These are phyloP conservation scores for Rosa chinensis DNA, from an alignment of 306 rosid genomes.

Conservation along the genomic window DNA sequence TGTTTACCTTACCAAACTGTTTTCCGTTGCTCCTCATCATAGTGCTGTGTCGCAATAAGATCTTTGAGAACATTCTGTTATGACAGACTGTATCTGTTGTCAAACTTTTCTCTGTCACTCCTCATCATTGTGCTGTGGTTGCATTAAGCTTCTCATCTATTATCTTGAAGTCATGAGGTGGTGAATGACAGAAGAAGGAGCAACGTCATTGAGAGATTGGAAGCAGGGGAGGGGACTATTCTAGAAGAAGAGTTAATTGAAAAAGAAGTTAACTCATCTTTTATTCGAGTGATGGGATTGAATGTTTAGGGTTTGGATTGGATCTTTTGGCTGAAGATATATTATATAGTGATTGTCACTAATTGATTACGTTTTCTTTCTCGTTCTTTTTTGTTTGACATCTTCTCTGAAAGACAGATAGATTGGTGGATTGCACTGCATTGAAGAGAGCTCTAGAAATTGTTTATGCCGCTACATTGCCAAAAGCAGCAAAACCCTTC, in stretches of 20 bases:
- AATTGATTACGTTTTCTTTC: neutral
- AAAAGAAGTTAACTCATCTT: neutral
- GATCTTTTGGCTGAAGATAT: neutral
- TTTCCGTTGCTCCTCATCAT: no score
- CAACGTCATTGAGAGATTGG: neutral
- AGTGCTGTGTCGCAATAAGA: no score
- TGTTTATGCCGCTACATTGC: slow-evolving; percentile 91
- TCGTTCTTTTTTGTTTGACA: neutral
- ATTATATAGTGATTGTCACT: no score
- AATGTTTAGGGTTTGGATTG: neutral
- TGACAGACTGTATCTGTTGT: no score
- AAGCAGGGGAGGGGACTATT: neutral
- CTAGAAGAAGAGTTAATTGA: neutral
- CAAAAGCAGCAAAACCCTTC: slow-evolving; percentile 93
- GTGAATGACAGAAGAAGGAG: neutral
- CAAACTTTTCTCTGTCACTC: neutral
- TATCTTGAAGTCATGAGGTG: neutral
- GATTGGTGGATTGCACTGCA: slow-evolving; percentile 90
- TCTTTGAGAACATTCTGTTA: no score
- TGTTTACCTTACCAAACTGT: neutral
- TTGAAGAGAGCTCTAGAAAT: slow-evolving; percentile 94
- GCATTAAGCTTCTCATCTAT: neutral
- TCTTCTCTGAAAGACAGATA: slow-evolving; percentile 48
- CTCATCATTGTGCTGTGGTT: neutral
- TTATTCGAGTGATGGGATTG: neutral